These are phyloP conservation scores for Colletotrichum navitas DNA, from an alignment of 2,329 filamentous ascomycete species.

Conservation along the genomic window DNA sequence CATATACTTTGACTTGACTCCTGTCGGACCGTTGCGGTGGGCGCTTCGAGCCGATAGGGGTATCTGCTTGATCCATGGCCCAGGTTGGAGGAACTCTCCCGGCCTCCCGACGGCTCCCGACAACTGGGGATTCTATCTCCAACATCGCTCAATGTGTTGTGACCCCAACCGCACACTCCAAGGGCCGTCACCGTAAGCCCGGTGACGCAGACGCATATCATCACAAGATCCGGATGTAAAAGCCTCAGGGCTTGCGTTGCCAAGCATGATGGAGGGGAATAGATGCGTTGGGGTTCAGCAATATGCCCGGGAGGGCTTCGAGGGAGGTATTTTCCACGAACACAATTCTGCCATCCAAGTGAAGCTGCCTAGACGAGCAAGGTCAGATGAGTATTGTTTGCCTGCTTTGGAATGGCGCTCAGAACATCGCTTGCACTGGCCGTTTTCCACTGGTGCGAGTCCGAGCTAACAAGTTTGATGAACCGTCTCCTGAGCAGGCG, in stretches of 20 bases:
- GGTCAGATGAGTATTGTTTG: slow-evolving; percentile 5
- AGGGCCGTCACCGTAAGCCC: not conserved
- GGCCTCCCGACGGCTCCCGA: not conserved
- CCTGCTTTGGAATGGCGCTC: not conserved
- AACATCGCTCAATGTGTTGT: not conserved
- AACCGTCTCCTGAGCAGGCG: slow-evolving; percentile 13
- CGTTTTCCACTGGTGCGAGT: not conserved
- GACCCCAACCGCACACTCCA: too few relatives aligned
- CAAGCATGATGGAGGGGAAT: not conserved
- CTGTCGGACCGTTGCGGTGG: slow-evolving; percentile 17
- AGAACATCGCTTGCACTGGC: not conserved
- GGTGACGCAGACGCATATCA: not conserved
- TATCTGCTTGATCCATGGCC: not conserved
- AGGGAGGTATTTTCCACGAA: not conserved
- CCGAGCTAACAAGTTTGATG: not conserved
- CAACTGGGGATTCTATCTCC: not conserved
- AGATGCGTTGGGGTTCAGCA: too few relatives aligned
- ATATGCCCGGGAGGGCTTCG: too few relatives aligned
- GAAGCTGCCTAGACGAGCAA: not conserved
- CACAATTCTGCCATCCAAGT: not conserved
- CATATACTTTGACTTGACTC: not conserved
- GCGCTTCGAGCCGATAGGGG: not conserved
- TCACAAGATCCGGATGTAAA: not conserved
- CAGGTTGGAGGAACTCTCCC: not conserved
- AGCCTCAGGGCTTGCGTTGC: not conserved